These are phyloP conservation scores for Solanum hybrid DNA, from an alignment of 305 asterid genomes.

Conservation along the genomic window DNA sequence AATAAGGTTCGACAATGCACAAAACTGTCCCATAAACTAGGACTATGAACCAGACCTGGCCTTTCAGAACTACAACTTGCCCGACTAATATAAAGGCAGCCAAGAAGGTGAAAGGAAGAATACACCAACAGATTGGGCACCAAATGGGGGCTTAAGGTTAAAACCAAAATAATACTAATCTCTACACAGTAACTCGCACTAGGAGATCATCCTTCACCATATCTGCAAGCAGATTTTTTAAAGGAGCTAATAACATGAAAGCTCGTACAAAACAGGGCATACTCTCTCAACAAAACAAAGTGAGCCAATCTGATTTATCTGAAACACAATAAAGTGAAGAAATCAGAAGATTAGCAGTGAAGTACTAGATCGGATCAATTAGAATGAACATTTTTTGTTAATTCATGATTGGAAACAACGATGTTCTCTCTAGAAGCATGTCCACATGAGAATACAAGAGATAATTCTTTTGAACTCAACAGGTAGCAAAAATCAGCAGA, in stretches of 20 bases:
- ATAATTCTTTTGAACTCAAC: not conserved
- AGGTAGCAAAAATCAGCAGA: not conserved
- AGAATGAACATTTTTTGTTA: not conserved
- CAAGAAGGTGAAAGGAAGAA: not conserved
- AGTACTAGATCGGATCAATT: not conserved
- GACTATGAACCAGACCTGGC: slow-evolving; percentile 4
- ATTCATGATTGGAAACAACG: not conserved
- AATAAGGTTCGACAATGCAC: not conserved
- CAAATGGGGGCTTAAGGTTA: not conserved
- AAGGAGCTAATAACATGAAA: not conserved
- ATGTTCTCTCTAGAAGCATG: not conserved
- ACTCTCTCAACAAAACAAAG: not conserved
- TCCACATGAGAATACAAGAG: not conserved
- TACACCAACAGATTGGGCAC: not conserved
- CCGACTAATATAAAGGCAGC: not conserved
- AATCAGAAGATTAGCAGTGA: not conserved
- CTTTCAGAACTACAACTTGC: not conserved
- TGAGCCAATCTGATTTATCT: not conserved
- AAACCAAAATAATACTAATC: not conserved
- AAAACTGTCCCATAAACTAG: slow-evolving; percentile 1
- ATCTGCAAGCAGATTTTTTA: not conserved
- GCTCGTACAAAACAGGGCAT: not conserved
- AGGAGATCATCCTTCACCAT: not conserved
- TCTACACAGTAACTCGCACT: not conserved
- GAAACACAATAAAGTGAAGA: slow-evolving; percentile 1